Evolutionary conservation across 1,284 basidiomycete species (phyloP), one percentile per base, ranked within the genome.

Genomic region (Stereum hirsutum): DNA sequence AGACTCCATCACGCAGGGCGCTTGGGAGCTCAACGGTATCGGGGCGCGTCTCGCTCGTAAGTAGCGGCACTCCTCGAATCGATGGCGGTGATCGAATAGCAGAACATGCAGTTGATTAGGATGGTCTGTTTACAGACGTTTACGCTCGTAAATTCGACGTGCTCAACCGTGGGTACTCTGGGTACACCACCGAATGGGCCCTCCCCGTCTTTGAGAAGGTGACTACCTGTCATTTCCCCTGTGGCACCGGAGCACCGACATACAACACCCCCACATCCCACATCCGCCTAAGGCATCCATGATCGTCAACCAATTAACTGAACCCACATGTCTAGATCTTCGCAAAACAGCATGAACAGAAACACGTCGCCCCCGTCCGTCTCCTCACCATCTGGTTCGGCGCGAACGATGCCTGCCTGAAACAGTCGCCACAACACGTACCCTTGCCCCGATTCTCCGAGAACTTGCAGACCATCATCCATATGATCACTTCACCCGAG

Each of bases 321-420:
- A n/a, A n/a, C n/a, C n/a, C n/a, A n/a, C n/a, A n/a, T n/a, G n/a
- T 12, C 2, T 48, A 84, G 80, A 64, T 68, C 47, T 67, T 86
- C 49, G 75, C 77, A 19, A 74, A 69, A 44, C 65, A 65, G 50
- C 54, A 68, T n/a, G 66, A 73, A 41, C 68, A 70, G 41, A 56
- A 61, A 35, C 63, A 69, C 37, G 66, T 66, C 36, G 75, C 74
- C n/a, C 78, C 74, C 48, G 72, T 91, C 36, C 75, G 75, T 38
- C 61, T 94, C 17, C 66, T 94, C 47, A 78, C 77, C 10, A 81
- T 95, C 56, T 95, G 89, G 90, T 89, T 87, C 51, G 91, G 90
- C 40, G 88, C 89, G 8, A 94, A 94, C 60, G 91, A 92, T 57
- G 73, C 88, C 12, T 72, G 73, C 51, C 63, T 84, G 26, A 62